Evolutionary conservation across 441 rosid genomes (phyloP), one percentile per base, ranked within the genome.

Genomic region (Metrosideros polymorpha): DNA sequence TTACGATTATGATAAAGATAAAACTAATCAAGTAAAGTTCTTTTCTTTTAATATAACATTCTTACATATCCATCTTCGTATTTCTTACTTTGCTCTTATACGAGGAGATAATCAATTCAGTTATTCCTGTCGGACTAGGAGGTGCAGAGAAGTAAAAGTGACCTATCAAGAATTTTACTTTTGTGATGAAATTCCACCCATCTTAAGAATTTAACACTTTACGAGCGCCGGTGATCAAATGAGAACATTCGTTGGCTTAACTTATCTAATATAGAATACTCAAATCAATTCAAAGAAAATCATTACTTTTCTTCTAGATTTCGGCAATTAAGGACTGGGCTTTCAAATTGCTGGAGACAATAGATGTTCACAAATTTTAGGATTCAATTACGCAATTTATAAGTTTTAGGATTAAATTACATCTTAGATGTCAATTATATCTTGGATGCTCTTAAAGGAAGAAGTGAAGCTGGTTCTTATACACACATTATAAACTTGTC

Each of bases 211-310:
- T 7, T 15, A 3, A 61, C 75, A 61, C 22, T 4, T 0, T 14
- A 29, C 9, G 0, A 59, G 0, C 9, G 29, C 0, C 2, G 15
- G 35, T 4, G 35, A 14, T 59, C 35, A 59, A n/a, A 57, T 13
- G 9, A 13, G 19, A 30, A 30, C 39, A 29, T 7, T 30, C 1
- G 0, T 61, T 0, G 24, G 42, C 24, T 0, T 0, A 8, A 2
- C 24, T 61, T 30, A 0, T 0, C 0, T 7, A 7, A 61, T 30
- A 0, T 61, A 61, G 24, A 4, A 30, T 7, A 30, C 6, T 8
- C 17, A 61, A 61, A 61, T 17, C 0, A 14, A 29, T 59, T 7
- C 12, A 61, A 27, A 29, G 1, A 61, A 30, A 61, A 30, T 15
- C 0, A 15, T 30, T 30, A 30, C 6, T 61, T 17, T 30, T 17